Conservation (phyloP, 2,329 filamentous ascomycete genomes). For the Colletotrichum gloeosporioides region DNA sequence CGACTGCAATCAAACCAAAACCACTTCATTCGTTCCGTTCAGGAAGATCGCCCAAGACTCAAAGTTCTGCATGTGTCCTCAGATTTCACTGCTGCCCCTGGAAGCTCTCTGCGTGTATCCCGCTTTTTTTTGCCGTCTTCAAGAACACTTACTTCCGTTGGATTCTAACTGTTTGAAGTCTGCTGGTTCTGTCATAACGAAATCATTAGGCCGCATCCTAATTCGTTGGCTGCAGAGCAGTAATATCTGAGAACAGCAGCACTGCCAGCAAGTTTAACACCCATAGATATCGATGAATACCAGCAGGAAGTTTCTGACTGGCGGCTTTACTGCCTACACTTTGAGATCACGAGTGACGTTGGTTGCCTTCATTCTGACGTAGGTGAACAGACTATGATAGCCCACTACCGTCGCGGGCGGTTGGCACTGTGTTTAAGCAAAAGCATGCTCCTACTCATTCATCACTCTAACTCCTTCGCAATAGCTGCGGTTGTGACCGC, state of each 20-base stretch:
- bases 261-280: background rate
- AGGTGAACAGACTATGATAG: background rate
- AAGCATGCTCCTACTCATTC: background rate
- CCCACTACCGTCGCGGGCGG: background rate
- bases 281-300: background rate
- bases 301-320: background rate
- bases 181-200: background rate
- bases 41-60: background rate
- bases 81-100: background rate
- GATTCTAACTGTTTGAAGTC: background rate
- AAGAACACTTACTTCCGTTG: background rate
- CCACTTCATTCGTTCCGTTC: background rate
- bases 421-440: background rate
- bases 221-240: background rate
- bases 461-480: background rate
- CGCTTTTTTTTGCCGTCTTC: background rate
- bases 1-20: background rate
- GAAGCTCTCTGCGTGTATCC: background rate
- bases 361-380: background rate
- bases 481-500: background rate
- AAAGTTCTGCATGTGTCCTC: background rate
- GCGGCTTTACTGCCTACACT: background rate
- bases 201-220: background rate
- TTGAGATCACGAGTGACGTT: background rate
- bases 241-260: background rate